Percentiles rank a stretch among this genome's conserved stretches.
phyloP scores from a whole-genome alignment of 2,329 filamentous ascomycete genomes.

The Aspergillus luchuensis region DNA sequence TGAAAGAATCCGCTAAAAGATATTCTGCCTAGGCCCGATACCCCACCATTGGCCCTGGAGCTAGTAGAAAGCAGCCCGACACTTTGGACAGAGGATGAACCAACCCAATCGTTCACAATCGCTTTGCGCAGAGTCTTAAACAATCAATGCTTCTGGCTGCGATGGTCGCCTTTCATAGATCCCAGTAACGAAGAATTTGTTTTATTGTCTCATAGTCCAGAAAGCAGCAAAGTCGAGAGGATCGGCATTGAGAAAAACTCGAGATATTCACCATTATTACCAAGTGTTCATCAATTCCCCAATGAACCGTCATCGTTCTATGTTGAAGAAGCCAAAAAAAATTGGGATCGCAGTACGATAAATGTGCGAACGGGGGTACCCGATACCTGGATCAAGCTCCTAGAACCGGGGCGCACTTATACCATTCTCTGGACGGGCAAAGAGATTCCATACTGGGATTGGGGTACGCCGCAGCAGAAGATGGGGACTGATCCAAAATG shows the following conservation, averaged over 20 bases:
- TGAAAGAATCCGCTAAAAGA: neutral
- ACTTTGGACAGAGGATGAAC: neutral
- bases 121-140: neutral
- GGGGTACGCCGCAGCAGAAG: neutral
- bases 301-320: constrained; percentile 1
- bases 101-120: neutral
- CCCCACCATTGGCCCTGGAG: neutral
- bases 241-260: neutral
- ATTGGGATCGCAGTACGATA: neutral
- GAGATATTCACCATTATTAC: neutral
- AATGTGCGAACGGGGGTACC: neutral
- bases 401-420: constrained; percentile 7
- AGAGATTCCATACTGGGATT: constrained; percentile 6
- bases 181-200: neutral
- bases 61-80: neutral
- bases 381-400: constrained; percentile 4
- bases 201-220: neutral
- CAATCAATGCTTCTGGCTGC: neutral
- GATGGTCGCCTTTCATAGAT: neutral
- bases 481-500: neutral
- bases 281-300: neutral
- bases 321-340: neutral
- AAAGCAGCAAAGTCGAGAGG: neutral
- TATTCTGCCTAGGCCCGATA: neutral
- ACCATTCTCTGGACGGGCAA: constrained; percentile 5